Base-by-base conservation (phyloP, 2,329 filamentous ascomycete genomes). In the Aspergillus candidus region DNA sequence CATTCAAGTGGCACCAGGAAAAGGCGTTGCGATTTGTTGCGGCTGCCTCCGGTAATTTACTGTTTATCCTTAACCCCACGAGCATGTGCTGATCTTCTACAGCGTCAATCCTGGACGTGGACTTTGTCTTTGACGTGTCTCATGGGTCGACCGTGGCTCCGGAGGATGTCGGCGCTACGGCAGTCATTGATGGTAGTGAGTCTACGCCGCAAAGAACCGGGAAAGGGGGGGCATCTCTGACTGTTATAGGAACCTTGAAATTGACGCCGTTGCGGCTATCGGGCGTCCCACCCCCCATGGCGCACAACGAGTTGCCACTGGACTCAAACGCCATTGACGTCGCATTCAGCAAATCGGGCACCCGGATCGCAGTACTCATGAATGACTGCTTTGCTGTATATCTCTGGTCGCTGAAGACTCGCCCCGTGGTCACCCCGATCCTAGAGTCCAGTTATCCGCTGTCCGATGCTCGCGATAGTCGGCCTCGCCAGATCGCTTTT, bases 251-350 rank as follows among this genome's bases (percentile, higher is more conserved):
- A 51, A 79, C 62, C 3, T 67, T 97, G 46, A 94, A 94, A 61
- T 66, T 97, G 36, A 97, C 93, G 0, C 88, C 93, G 1, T 77
- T 98, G 52, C 78, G 86, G 50, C 77, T 83, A 39, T 86, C 88
- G 11, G 94, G 93, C 57, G 76, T 96, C 3, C 93, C 93, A 17
- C 93, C 93, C 22, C 93, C 93, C 1, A 96, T 97, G 89, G 82
- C 88, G 12, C 75, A 91, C 50, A 85, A 85, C 53, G 86, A 94
- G 45, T 57, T 96, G 13, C 57, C 71, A 11, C 67, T 85, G 22
- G 71, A 78, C 11, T 75, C 75, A 0, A 82, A 83, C 41, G 76
- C 81, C 3, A 69, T 87, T 13, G 89, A 96, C 67, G 80, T 93
- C 40, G 80, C 84, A 0, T 82, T 96, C 53, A 84, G 80, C 39